Percentiles rank a stretch among this genome's conserved stretches.
phyloP scores from a whole-genome alignment of 495 filamentous ascomycete species.

The Darksidea phi region DNA sequence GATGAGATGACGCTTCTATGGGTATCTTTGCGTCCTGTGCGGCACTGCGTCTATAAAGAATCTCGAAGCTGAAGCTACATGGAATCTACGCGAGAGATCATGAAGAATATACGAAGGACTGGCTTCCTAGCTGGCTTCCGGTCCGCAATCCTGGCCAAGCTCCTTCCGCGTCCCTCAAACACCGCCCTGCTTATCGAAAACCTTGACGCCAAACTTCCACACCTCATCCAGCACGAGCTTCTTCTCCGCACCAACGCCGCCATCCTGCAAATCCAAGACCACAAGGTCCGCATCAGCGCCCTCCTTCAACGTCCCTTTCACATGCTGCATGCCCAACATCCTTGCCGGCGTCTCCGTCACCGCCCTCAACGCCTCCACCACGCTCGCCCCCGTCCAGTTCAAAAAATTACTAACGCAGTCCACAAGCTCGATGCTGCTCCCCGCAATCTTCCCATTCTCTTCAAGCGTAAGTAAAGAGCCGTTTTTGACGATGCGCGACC shows the following conservation, averaged over 20 bases:
- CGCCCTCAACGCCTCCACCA: slow-evolving; percentile 64
- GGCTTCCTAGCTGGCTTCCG: too few species aligned
- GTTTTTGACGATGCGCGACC: slow-evolving; percentile 66
- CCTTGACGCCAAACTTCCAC: slow-evolving; percentile 66
- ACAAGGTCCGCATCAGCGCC: slow-evolving; percentile 81
- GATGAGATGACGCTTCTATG: background rate
- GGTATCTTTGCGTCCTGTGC: background rate
- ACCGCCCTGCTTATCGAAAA: slow-evolving; percentile 25
- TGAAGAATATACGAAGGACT: too few species aligned
- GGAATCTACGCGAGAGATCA: background rate
- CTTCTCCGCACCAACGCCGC: slow-evolving; percentile 45
- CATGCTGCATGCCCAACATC: slow-evolving; percentile 64
- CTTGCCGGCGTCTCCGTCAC: slow-evolving; percentile 71
- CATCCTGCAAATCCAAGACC: slow-evolving; percentile 58
- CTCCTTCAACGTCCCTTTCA: slow-evolving; percentile 65
- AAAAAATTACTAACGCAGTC: slow-evolving; percentile 82
- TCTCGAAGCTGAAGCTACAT: background rate
- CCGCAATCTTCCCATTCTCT: slow-evolving; percentile 68
- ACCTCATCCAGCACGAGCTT: slow-evolving; percentile 68
- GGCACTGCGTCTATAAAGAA: too few species aligned
- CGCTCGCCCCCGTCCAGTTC: slow-evolving; percentile 62
- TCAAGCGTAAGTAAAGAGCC: slow-evolving; percentile 66
- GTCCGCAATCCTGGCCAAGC: too few species aligned
- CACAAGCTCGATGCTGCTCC: slow-evolving; percentile 67
- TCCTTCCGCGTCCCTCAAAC: too few species aligned